Percentiles rank a stretch among this genome's conserved stretches.
phyloP scores from a whole-genome alignment of 495 filamentous ascomycete genomes.

The Amphirosellinia nigrospora region DNA sequence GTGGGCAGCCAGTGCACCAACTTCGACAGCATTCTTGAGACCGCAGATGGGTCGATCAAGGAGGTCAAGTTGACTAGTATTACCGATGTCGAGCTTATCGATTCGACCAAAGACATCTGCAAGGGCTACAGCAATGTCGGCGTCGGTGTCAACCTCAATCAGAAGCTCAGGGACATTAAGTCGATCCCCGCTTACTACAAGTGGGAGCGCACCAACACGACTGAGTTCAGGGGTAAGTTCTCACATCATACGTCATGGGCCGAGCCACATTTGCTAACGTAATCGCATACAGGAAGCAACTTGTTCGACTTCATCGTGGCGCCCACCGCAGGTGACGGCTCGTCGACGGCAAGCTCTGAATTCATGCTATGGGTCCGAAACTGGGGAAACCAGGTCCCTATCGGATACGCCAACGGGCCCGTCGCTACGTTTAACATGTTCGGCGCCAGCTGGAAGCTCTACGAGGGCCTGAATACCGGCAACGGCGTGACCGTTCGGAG shows the following conservation, averaged over 20 bases:
- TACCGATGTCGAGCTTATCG: slow-evolving; percentile 31
- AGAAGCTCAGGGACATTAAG: slow-evolving; percentile 40
- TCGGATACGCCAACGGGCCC: slow-evolving; percentile 42
- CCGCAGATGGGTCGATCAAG: slow-evolving; percentile 27
- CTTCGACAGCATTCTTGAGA: slow-evolving; percentile 39
- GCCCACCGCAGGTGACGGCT: slow-evolving; percentile 40
- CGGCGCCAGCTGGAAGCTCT: slow-evolving; percentile 46
- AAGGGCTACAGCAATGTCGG: slow-evolving; percentile 51
- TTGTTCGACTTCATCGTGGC: slow-evolving; percentile 50
- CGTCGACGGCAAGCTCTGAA: slow-evolving; percentile 41
- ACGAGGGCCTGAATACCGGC: slow-evolving; percentile 42
- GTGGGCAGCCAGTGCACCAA: slow-evolving; percentile 44
- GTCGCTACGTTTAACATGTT: slow-evolving; percentile 43
- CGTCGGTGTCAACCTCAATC: slow-evolving; percentile 45
- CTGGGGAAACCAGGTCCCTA: slow-evolving; percentile 47
- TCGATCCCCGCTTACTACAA: slow-evolving; percentile 44
- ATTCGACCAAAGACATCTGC: slow-evolving; percentile 41
- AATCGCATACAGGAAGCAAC: slow-evolving; percentile 36
- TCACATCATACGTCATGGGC: not conserved
- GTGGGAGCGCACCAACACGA: slow-evolving; percentile 44
- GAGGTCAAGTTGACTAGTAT: slow-evolving; percentile 37
- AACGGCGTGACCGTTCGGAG: slow-evolving; percentile 47
- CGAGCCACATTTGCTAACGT: not conserved
- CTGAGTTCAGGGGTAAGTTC: slow-evolving; percentile 44
- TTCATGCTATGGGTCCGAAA: slow-evolving; percentile 52